A percentile compares a stretch with the other conserved stretches of the same genome.
phyloP scores from a whole-genome alignment of 2,329 filamentous ascomycete species.

The Trichoderma polysporum region DNA sequence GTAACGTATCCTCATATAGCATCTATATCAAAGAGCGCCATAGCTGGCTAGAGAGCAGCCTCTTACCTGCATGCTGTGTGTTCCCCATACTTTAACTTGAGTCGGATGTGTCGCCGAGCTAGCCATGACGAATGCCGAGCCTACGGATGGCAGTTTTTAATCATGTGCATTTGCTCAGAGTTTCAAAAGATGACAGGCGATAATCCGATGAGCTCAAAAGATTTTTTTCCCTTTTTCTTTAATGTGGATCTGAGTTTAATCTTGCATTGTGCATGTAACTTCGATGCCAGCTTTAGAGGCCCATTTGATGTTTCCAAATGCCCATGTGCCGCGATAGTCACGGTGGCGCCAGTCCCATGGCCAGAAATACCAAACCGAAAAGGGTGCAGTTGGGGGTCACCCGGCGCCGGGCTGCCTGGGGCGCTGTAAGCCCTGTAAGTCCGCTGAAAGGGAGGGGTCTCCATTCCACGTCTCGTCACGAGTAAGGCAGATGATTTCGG shows the following conservation, averaged over 20 bases:
- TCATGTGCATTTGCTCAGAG: conserved; percentile 1
- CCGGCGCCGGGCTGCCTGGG: not conserved
- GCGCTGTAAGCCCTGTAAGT: not conserved
- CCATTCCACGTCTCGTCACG: conserved; percentile 6
- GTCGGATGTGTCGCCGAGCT: not conserved
- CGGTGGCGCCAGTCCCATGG: conserved; percentile 23
- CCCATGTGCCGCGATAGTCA: conserved; percentile 25
- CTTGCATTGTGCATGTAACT: not conserved
- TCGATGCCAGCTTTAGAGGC: not conserved
- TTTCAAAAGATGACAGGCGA: not conserved
- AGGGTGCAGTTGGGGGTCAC: not conserved
- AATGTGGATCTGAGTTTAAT: not conserved
- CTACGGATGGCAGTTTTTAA: not conserved
- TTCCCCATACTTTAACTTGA: not conserved
- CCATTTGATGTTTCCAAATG: not conserved
- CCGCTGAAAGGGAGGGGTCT: not conserved
- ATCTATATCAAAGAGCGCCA: not conserved
- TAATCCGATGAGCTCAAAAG: not conserved
- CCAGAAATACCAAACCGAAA: not conserved
- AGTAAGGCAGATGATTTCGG: not conserved
- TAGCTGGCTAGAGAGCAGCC: not conserved
- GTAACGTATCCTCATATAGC: not conserved
- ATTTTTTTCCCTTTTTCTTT: not conserved
- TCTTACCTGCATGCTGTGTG: not conserved
- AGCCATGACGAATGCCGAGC: conserved; percentile 11